phyloP scores from a whole-genome alignment of 345 rosid genomes.

The Camelina hispida region DNA sequence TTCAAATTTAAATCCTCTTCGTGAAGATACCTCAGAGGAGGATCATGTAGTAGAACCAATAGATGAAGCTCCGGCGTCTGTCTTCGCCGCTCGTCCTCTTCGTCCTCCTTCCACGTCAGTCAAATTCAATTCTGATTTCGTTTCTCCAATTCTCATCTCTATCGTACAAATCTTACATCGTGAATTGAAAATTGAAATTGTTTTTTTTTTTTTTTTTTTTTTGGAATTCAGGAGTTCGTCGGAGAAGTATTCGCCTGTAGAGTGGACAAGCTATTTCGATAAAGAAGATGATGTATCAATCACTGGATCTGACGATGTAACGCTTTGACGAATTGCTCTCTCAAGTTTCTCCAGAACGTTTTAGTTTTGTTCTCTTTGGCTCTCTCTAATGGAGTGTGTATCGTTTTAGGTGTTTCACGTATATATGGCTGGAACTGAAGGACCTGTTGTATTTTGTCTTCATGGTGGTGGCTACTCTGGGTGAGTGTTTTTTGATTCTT shows the following conservation, averaged over 20 bases:
- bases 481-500: conserved; percentile 48
- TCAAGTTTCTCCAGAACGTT: background rate
- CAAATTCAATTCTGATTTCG: background rate
- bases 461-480: conserved; percentile 98
- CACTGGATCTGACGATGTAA: conserved; percentile 71
- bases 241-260: conserved; percentile 67
- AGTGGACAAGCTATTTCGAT: conserved; percentile 76
- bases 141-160: background rate
- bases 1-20: conserved; percentile 55
- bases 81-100: conserved; percentile 60
- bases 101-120: conserved; percentile 72
- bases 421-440: conserved; percentile 84
- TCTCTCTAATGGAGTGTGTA: conserved; percentile 35
- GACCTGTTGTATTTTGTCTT: conserved; percentile 89
- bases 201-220: background rate
- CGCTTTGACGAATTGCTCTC: conserved; percentile 28
- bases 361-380: conserved; percentile 1
- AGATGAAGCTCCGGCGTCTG: conserved; percentile 49
- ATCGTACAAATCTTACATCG: background rate
- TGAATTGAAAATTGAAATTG: background rate
- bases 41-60: conserved; percentile 29
- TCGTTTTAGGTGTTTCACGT: conserved; percentile 85
- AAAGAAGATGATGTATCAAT: conserved; percentile 74
- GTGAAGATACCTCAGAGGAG: conserved; percentile 54
- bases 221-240: conserved; percentile 54